These are phyloP conservation scores for Suillus placidus DNA, from an alignment of 768 basidiomycete genomes.

Conservation along the genomic window DNA sequence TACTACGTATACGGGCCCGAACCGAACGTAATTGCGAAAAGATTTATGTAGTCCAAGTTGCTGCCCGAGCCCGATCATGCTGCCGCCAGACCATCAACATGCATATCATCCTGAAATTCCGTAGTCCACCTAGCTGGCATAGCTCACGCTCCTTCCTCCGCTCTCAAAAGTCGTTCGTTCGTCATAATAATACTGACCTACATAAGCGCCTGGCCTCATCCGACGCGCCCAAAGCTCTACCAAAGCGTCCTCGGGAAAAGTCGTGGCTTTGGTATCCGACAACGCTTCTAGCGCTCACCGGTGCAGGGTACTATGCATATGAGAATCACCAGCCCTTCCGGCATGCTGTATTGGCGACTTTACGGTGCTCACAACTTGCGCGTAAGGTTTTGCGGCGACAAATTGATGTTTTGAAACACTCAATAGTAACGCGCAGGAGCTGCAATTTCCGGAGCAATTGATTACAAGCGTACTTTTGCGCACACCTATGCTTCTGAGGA, in stretches of 20 bases:
- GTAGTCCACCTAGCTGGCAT: background rate
- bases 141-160: background rate
- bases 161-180: conserved; percentile 1
- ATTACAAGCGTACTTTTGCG: conserved; percentile 73
- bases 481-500: conserved; percentile 52
- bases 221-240: conserved; percentile 8
- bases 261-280: conserved; percentile 31
- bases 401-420: conserved; percentile 13
- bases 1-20: background rate
- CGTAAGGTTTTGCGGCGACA: conserved; percentile 40
- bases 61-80: conserved; percentile 1
- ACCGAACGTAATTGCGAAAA: conserved; percentile 3
- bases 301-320: conserved; percentile 52
- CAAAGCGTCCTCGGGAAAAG: conserved; percentile 15
- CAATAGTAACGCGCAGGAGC: conserved; percentile 44
- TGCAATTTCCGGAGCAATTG: conserved; percentile 62
- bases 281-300: conserved; percentile 31
- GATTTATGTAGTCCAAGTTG: background rate
- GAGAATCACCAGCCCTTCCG: conserved; percentile 73
- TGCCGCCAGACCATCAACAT: background rate
- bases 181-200: background rate
- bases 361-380: conserved; percentile 82
- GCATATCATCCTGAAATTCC: background rate
- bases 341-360: conserved; percentile 69
- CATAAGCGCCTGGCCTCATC: background rate